phyloP scores from a whole-genome alignment of 129 eudicot species.

The Erigeron canadensis region DNA sequence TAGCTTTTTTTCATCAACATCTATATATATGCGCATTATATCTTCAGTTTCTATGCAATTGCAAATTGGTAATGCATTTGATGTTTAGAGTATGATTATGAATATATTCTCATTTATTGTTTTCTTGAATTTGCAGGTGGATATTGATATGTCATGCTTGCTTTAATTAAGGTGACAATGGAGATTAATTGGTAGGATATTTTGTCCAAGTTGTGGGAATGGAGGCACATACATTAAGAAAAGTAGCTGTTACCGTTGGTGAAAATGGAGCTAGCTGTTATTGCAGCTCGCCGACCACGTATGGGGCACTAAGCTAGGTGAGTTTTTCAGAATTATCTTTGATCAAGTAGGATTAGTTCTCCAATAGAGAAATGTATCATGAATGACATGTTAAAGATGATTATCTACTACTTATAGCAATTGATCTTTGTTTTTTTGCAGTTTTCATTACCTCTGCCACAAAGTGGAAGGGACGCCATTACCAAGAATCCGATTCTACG shows the following conservation, averaged over 20 bases:
- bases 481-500: constrained; percentile 89
- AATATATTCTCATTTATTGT: not conserved
- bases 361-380: not conserved
- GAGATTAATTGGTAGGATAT: constrained; percentile 79
- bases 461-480: constrained; percentile 88
- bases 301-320: constrained; percentile 92
- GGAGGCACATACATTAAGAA: constrained; percentile 94
- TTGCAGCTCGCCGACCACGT: constrained; percentile 79
- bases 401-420: not conserved
- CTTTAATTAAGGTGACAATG: constrained; percentile 77
- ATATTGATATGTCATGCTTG: constrained; percentile 95
- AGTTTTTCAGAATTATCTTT: constrained; percentile 7
- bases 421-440: constrained; percentile 27
- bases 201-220: constrained; percentile 93
- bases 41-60: not conserved
- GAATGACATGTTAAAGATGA: not conserved
- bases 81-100: not conserved
- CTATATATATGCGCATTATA: not conserved
- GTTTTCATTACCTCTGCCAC: constrained; percentile 92
- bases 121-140: constrained; percentile 58
- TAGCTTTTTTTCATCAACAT: too few relatives aligned
- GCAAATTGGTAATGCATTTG: not conserved
- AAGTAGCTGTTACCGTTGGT: constrained; percentile 94
- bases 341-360: not conserved
- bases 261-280: constrained; percentile 81